Base-by-base conservation (phyloP, 2,329 filamentous ascomycete species). In the Phialocephala subalpina region DNA sequence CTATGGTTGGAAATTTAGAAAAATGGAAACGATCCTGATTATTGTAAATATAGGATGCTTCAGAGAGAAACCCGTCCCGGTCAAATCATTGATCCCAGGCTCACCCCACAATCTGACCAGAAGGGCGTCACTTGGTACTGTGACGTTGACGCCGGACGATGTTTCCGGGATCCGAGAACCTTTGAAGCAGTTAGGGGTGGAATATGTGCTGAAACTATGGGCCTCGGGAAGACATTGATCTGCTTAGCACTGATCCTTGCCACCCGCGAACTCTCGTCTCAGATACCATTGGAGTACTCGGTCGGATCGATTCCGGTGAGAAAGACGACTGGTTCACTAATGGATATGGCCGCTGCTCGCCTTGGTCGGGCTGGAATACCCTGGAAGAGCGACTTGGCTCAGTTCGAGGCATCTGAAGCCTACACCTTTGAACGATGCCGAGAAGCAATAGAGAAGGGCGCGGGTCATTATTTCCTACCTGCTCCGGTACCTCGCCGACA, bases 171-270 rank as follows among this genome's bases (percentile, higher is more conserved):
- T n/a, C 89, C 92, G 12, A 84, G 86, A 2, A 86, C 87, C 65
- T 97, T 95, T 71, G 93, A 96, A 53, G 85, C 88, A 29, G 86
- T 90, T 5, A 84, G 85, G 65, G 94, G 94, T 38, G 95, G 94
- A 2, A 91, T 95, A 16, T 80, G 94, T 16, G 91, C 92, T 0
- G 92, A 96, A 74, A 90, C 92, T 69, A 94, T 94, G 92, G 91
- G 90, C 6, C 80, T 86, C 0, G 94, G 95, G 0, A 98, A 97
- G 80, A 97, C 95, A 0, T 79, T 97, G 29, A 97, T 97, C 12
- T 95, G 92, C 69, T 80, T 98, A 20, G 84, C 90, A 7, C 80
- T 93, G 1, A 89, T 97, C 45, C 81, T 97, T 29, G 90, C 93
- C 2, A 97, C 93, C 0, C 88, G 86, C 72, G 82, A 89, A 36